Base-by-base conservation (phyloP, 2,329 filamentous ascomycete genomes). In the Penicillium freii region DNA sequence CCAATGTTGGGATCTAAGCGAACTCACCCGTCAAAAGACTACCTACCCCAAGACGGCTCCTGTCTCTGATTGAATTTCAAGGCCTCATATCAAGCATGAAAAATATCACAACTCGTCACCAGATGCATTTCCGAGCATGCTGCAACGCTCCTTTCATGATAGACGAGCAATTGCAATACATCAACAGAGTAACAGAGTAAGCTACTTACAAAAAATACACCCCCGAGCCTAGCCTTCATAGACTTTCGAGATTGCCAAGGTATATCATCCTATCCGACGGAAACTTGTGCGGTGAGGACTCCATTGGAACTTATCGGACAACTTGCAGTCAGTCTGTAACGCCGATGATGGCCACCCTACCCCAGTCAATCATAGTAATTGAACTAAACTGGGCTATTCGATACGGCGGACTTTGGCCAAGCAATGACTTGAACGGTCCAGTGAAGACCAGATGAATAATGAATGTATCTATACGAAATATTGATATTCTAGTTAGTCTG, bases 11-110 rank as follows among this genome's bases (percentile, higher is more conserved):
- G 27, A 29, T 29, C 9, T 10, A 29, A 29, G 27, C 27, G 27
- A 29, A 29, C 10, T 3, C 9, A 29, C 27, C 27, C 9, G 11
- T 11, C 27, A 29, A 10, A 29, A 29, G 9, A 29, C 27, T 29
- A 9, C 9, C 27, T 3, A 23, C 23, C 23, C 27, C 31, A 45
- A 62, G 0, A 40, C 61, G 2, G 52, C 60, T 3, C 36, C 49
- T 13, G 48, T 61, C 62, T 2, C 27, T 51, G 3, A 51, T 60
- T 7, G 61, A 65, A 9, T 66, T 66, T 34, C 34, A 56, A 11
- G 38, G 45, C 2, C 42, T 62, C 1, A 56, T 64, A 44, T 42
- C 40, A 2, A 57, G 31, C 4, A 57, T 66, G 15, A 47, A 58
- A 2, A 54, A 45, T 1, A 66, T 64, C 8, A 65, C 17, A 11